phyloP scores from a whole-genome alignment of 345 rosid genomes.

The Jatropha curcas region DNA sequence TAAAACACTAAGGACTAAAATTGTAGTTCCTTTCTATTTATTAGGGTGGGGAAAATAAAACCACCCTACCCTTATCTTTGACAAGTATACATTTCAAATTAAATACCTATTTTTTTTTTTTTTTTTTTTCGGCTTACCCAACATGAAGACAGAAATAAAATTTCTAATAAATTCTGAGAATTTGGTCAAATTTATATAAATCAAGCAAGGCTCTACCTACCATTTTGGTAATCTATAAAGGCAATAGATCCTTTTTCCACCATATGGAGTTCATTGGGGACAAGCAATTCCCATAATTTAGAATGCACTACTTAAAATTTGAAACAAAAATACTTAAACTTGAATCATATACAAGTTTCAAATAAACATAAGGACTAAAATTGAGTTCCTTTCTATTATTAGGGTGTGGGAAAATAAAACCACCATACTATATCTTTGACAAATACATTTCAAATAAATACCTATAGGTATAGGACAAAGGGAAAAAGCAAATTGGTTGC shows the following conservation, averaged over 20 bases:
- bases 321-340: not conserved
- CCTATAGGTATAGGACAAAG: constrained; percentile 17
- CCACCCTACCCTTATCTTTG: not conserved
- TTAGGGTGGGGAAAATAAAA: not conserved
- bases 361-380: not conserved
- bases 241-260: too few relatives aligned
- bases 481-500: constrained; percentile 8
- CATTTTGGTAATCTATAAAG: too few relatives aligned
- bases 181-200: too few relatives aligned
- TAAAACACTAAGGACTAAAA: not conserved
- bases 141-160: too few relatives aligned
- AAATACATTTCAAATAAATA: constrained; percentile 14
- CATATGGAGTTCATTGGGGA: too few relatives aligned
- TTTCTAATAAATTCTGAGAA: too few relatives aligned
- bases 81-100: not conserved
- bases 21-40: constrained; percentile 12
- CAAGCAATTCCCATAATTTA: not conserved
- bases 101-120: not conserved
- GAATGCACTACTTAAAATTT: too few relatives aligned
- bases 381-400: constrained; percentile 14
- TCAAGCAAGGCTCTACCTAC: too few relatives aligned
- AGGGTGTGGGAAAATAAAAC: not conserved
- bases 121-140: too few relatives aligned
- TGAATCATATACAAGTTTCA: constrained; percentile 10
- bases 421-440: constrained; percentile 4